Evolutionary conservation across 2,329 filamentous ascomycete species (phyloP).

Genomic region (Pyricularia grisea): DNA sequence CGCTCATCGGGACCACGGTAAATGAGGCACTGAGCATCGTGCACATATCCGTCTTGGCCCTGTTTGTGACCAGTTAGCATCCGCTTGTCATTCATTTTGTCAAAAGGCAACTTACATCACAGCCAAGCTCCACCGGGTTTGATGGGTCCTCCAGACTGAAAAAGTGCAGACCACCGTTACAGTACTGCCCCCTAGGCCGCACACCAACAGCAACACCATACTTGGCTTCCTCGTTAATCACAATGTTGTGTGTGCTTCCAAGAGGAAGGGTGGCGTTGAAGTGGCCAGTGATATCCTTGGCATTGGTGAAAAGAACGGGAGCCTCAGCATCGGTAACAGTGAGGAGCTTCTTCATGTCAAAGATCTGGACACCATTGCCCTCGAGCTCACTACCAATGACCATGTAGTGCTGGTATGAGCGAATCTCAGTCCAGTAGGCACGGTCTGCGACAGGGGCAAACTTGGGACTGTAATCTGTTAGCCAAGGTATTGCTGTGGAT

Average conservation of each 20-base stretch:
- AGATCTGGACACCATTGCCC: conserved; percentile 50
- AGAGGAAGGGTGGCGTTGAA: conserved; percentile 1
- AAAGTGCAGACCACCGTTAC: conserved; percentile 47
- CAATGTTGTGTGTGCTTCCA: conserved; percentile 5
- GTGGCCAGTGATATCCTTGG: conserved; percentile 1
- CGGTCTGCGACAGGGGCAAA: conserved; percentile 9
- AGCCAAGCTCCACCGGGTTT: conserved; percentile 43
- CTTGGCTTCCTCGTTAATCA: conserved; percentile 17
- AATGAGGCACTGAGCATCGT: conserved; percentile 50
- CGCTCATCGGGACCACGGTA: conserved; percentile 39
- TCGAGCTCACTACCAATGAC: conserved; percentile 30
- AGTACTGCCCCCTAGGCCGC: conserved; percentile 28
- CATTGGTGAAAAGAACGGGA: conserved; percentile 11
- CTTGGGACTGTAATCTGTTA: conserved; percentile 27
- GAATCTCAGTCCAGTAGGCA: conserved; percentile 40
- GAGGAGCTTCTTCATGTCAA: conserved; percentile 50
- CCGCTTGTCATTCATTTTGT: not conserved
- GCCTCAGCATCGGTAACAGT: conserved; percentile 28
- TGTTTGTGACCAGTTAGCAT: not conserved
- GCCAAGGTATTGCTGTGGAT: not conserved
- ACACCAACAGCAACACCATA: conserved; percentile 29
- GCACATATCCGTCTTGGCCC: conserved; percentile 24
- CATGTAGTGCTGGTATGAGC: conserved; percentile 25
- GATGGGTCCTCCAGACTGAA: conserved; percentile 44
- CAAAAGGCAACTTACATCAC: conserved; percentile 22